Evolutionary conservation across 2,329 filamentous ascomycete genomes (phyloP).

Genomic region (Arthroderma uncinatum): DNA sequence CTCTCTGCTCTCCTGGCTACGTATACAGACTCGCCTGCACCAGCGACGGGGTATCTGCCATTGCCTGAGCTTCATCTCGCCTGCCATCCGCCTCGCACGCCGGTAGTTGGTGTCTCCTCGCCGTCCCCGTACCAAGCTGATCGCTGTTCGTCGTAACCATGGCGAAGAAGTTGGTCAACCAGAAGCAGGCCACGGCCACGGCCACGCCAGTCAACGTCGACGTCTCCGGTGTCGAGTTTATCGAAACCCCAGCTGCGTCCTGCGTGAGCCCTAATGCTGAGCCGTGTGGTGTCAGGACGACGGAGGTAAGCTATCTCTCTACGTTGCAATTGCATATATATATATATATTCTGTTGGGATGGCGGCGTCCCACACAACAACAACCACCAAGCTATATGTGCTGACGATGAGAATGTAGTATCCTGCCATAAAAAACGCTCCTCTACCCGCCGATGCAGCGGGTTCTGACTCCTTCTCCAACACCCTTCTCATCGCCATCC

Average conservation of each 20-base stretch:
- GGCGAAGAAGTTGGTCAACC: slow-evolving; percentile 4
- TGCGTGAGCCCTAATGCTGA: slow-evolving; percentile 41
- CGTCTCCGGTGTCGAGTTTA: slow-evolving; percentile 39
- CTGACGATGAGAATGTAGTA: slow-evolving; percentile 44
- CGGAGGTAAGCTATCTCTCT: slow-evolving; percentile 36
- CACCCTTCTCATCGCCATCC: slow-evolving; percentile 56
- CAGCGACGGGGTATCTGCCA: neutral
- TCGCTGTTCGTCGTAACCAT: neutral
- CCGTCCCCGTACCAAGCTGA: neutral
- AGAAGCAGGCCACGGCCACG: neutral
- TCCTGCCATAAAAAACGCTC: slow-evolving; percentile 83
- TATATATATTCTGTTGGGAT: neutral
- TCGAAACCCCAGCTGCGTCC: slow-evolving; percentile 50
- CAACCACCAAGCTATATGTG: slow-evolving; percentile 8
- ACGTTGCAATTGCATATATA: slow-evolving; percentile 8
- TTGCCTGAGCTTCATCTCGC: too few relatives aligned
- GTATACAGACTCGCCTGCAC: neutral
- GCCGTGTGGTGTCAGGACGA: slow-evolving; percentile 51
- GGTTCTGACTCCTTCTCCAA: slow-evolving; percentile 84
- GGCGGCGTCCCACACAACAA: slow-evolving; percentile 14
- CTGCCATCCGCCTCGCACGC: neutral
- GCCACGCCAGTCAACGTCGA: neutral
- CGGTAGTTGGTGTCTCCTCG: neutral
- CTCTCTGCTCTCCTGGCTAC: neutral
- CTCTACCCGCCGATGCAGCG: slow-evolving; percentile 78